These are phyloP conservation scores for Trichaptum fuscoviolaceum DNA, from an alignment of 768 basidiomycete species.

Conservation along the genomic window DNA sequence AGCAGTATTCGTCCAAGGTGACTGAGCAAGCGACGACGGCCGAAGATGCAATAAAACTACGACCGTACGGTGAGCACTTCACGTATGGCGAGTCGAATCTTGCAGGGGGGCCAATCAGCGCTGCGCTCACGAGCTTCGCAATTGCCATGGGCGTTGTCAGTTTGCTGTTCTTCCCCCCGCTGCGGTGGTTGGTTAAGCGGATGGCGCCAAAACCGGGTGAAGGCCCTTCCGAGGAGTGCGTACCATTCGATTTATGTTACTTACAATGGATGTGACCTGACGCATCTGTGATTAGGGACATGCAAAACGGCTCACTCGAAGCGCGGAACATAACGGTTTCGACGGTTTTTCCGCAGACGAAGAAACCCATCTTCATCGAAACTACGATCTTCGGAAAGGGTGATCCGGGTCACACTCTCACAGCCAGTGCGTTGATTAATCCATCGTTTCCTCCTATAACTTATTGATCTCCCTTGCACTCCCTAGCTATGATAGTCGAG, in stretches of 20 bases:
- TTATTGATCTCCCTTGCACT: background rate
- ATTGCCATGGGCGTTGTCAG: constrained; percentile 14
- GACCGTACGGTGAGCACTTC: constrained; percentile 65
- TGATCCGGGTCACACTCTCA: constrained; percentile 70
- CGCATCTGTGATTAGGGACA: constrained; percentile 39
- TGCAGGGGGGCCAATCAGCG: background rate
- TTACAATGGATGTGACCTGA: constrained; percentile 22
- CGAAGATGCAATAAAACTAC: constrained; percentile 24
- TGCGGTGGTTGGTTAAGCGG: constrained; percentile 51
- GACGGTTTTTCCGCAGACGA: constrained; percentile 33
- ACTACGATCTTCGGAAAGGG: constrained; percentile 60
- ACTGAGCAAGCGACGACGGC: constrained; percentile 13
- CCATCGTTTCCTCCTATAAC: background rate
- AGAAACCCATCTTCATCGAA: constrained; percentile 41
- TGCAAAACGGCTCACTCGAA: constrained; percentile 56
- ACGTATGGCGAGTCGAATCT: constrained; percentile 63
- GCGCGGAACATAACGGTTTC: constrained; percentile 69
- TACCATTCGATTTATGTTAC: constrained; percentile 10
- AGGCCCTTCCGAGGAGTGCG: constrained; percentile 63
- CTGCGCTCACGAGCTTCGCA: constrained; percentile 30
- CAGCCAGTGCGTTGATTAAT: constrained; percentile 38
- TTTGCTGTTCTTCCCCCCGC: constrained; percentile 25
- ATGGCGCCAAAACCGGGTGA: constrained; percentile 49
- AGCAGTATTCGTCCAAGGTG: constrained; percentile 1
- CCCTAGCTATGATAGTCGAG: background rate